Evolutionary conservation across 2,329 filamentous ascomycete genomes (phyloP), one percentile per base, ranked within the genome.

Genomic region (Akanthomyces dipterigenus): DNA sequence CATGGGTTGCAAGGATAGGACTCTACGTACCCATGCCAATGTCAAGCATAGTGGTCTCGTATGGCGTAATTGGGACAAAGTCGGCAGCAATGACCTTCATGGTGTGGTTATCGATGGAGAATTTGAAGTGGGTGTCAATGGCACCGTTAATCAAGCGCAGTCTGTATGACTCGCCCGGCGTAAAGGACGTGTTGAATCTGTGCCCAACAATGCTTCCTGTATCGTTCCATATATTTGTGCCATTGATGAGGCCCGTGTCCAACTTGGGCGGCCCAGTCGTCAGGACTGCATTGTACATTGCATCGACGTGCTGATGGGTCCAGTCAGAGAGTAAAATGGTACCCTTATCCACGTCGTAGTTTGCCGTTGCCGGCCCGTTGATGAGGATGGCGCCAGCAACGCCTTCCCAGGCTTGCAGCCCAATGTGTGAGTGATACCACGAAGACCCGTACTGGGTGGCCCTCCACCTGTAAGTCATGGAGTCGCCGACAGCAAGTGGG

Each of bases 261-360:
- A 80, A 65, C 0, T 64, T n/a, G 7, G 57, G 51, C 2, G 40
- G 31, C 3, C 40, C 55, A 1, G 16, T 12, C 26, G 45, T 31
- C 12, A 60, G 36, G 1, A 42, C 49, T 6, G 11, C 12, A 2
- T 16, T 6, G 5, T 57, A 48, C 1, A 63, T 22, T 12, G 12
- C 9, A 36, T 48, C 51, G 3, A 26, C 51, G 1, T 43, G 34
- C 24, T 34, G 34, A 63, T 83, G 80, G 64, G 78, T 78, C 82
- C 84, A 88, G 66, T 88, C 86, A 18, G 78, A 81, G 6, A 88
- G 68, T 28, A 85, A 76, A 1, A 88, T 66, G 12, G 78, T 72
- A 3, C 87, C 87, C 0, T 88, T 74, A 66, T 90, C 87, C 54
- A 81, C 77, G 63, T 90, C 85, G 65, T 87, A 88, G 66, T 84